Percentiles rank a stretch among this genome's conserved stretches.
Evolutionary conservation across 1,284 basidiomycete genomes (phyloP).

Genomic region (Cutaneotrichosporon sp.): DNA sequence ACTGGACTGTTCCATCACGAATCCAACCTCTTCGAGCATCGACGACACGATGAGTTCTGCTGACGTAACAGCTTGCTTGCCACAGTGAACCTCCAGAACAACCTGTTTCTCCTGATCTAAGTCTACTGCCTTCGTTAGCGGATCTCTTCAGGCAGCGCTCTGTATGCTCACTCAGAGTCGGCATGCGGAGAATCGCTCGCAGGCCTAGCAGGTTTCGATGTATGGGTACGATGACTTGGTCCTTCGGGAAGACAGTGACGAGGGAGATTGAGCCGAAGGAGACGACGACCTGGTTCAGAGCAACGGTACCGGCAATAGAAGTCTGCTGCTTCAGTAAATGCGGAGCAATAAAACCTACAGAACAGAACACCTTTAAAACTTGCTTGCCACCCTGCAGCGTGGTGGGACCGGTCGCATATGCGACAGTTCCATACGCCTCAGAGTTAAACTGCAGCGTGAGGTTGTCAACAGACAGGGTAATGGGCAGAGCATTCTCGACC

Average conservation of each 20-base stretch:
- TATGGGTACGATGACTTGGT: slow-evolving; percentile 14
- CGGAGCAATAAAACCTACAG: slow-evolving; percentile 23
- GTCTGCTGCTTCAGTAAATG: slow-evolving; percentile 20
- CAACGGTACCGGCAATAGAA: slow-evolving; percentile 26
- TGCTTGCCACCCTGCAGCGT: slow-evolving; percentile 36
- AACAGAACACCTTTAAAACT: slow-evolving; percentile 24
- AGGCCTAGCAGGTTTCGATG: slow-evolving; percentile 25
- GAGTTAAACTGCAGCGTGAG: slow-evolving; percentile 33
- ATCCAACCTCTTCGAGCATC: slow-evolving; percentile 23
- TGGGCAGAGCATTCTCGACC: slow-evolving; percentile 31
- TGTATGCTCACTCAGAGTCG: slow-evolving; percentile 31
- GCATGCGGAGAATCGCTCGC: slow-evolving; percentile 30
- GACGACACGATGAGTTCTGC: slow-evolving; percentile 21
- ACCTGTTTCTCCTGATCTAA: slow-evolving; percentile 34
- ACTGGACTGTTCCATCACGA: slow-evolving; percentile 17
- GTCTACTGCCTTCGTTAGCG: slow-evolving; percentile 22
- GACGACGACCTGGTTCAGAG: slow-evolving; percentile 19
- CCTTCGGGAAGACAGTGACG: slow-evolving; percentile 11
- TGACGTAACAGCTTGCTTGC: slow-evolving; percentile 15
- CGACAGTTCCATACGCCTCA: slow-evolving; percentile 25
- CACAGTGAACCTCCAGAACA: slow-evolving; percentile 29
- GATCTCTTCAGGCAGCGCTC: too few relatives aligned
- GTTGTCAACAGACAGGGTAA: slow-evolving; percentile 26
- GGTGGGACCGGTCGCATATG: slow-evolving; percentile 21
- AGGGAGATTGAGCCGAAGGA: slow-evolving; percentile 25